Percentiles rank a stretch among this genome's conserved stretches.
Evolutionary conservation across 139 green algal genomes (phyloP).

Genomic region (Picochlorum sp.): DNA sequence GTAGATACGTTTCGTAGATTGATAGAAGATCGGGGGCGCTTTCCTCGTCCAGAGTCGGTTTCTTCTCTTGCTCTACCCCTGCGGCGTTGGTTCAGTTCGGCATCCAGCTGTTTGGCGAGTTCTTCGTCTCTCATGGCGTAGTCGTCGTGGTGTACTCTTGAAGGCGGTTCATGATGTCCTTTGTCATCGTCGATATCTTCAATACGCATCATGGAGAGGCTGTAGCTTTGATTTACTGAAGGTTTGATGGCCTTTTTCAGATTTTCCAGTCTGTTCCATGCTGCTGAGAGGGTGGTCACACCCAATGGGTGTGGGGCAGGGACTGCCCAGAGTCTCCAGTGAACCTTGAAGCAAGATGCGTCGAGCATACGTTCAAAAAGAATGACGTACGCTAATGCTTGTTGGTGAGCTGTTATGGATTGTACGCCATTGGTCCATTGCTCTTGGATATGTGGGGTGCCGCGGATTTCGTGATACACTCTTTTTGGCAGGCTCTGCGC

Average conservation of each 20-base stretch:
- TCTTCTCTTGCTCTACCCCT: neutral
- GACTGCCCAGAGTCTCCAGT: conserved; percentile 48
- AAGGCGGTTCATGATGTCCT: no score
- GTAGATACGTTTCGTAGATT: neutral
- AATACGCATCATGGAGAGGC: neutral
- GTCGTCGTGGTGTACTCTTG: neutral
- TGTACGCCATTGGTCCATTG: conserved; percentile 8
- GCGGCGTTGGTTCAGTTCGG: conserved; percentile 13
- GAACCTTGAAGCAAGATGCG: conserved; percentile 35
- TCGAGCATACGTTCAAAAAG: conserved; percentile 44
- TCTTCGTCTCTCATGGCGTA: conserved; percentile 11
- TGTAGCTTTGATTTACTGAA: conserved; percentile 9
- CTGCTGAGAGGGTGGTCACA: conserved; percentile 15
- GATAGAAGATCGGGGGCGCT: neutral
- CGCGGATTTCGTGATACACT: conserved; percentile 8
- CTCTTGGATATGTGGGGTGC: neutral
- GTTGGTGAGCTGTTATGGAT: conserved; percentile 2
- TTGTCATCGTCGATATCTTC: no score
- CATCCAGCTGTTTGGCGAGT: conserved; percentile 11
- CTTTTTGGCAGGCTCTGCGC: conserved; percentile 6
- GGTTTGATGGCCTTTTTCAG: conserved; percentile 10
- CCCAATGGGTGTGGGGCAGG: conserved; percentile 39
- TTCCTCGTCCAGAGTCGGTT: neutral
- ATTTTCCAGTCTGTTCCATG: conserved; percentile 26
- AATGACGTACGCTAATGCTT: conserved; percentile 35